Percentiles rank a stretch among this genome's conserved stretches.
These are phyloP conservation scores for Rhinocladiella mackenziei DNA, from an alignment of 2,329 filamentous ascomycete genomes.

Conservation along the genomic window DNA sequence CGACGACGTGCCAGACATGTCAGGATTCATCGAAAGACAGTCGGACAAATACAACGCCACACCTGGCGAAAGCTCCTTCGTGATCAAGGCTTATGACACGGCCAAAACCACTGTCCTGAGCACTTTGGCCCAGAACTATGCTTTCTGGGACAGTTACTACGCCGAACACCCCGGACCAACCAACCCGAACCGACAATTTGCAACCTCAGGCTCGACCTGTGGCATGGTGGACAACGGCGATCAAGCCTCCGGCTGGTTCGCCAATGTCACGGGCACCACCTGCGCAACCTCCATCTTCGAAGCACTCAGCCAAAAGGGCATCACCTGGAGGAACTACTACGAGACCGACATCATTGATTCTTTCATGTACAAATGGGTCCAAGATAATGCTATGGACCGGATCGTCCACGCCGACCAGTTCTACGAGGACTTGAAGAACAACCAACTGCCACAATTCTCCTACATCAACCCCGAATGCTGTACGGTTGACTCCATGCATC, in stretches of 20 bases:
- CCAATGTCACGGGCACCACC: slow-evolving; percentile 14
- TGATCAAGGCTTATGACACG: slow-evolving; percentile 21
- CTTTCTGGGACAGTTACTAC: slow-evolving; percentile 19
- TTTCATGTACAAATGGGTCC: slow-evolving; percentile 23
- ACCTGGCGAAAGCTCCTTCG: slow-evolving; percentile 18
- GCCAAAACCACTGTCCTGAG: slow-evolving; percentile 9
- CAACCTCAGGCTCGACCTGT: slow-evolving; percentile 16
- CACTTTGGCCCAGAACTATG: slow-evolving; percentile 20
- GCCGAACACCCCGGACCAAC: slow-evolving; percentile 21
- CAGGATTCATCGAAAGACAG: slow-evolving; percentile 22
- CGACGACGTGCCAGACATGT: slow-evolving; percentile 18
- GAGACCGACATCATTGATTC: slow-evolving; percentile 21
- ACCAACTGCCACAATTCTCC: slow-evolving; percentile 66
- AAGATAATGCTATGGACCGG: slow-evolving; percentile 21
- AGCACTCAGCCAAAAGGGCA: slow-evolving; percentile 17
- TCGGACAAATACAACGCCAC: slow-evolving; percentile 22
- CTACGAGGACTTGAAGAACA: slow-evolving; percentile 59
- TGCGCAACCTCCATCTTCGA: slow-evolving; percentile 19
- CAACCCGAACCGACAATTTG: slow-evolving; percentile 19
- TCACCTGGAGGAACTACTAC: slow-evolving; percentile 25
- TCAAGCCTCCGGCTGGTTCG: slow-evolving; percentile 19
- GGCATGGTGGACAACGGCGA: slow-evolving; percentile 19
- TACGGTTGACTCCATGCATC: slow-evolving; percentile 22
- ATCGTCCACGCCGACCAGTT: slow-evolving; percentile 45
- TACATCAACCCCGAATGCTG: slow-evolving; percentile 43